Evolutionary conservation across 768 basidiomycete species (phyloP), one percentile per base, ranked within the genome.

Genomic region (Auricularia heimuer): DNA sequence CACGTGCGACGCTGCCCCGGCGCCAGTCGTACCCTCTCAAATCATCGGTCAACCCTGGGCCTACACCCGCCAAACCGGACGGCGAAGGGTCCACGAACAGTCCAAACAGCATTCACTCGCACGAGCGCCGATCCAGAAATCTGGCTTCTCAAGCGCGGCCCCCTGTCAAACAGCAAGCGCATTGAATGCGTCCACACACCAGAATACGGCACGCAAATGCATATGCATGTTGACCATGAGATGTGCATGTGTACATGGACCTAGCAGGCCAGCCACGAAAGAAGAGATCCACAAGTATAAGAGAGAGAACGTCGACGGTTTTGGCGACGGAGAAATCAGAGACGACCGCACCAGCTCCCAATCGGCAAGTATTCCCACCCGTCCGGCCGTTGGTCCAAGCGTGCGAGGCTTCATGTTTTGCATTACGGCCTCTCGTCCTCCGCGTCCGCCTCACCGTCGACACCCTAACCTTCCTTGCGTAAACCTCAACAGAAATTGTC

Each of bases 391-490:
- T 94, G 92, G 92, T 94, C 82, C 81, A 94, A 94, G 92, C 92
- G 92, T 94, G 92, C 93, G 92, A 88, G 89, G 89, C 92, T 92
- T 89, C 86, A 81, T 93, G 85, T 89, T 85, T 75, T 93, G 92
- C 91, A 88, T 88, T 86, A 80, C 83, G 82, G 68, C 76, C 71
- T 68, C 66, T 64, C 62, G 68, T 60, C 70, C 70, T 70, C 67
- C 68, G 67, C 70, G 69, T 67, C 66, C 69, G 65, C 69, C 68
- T 66, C 36, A 66, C 64, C 29, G 6, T 64, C 56, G 69, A 62
- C 35, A 62, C 66, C 66, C 67, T 66, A 68, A 66, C 63, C 65
- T 67, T 60, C 67, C 11, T 14, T 14, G 39, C 47, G 63, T 62
- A 44, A 56, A 54, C 39, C 42, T 54, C 51, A 47, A 60, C 45